phyloP scores from a whole-genome alignment of 2,329 filamentous ascomycete genomes.

The Ceratocystis cubensis region DNA sequence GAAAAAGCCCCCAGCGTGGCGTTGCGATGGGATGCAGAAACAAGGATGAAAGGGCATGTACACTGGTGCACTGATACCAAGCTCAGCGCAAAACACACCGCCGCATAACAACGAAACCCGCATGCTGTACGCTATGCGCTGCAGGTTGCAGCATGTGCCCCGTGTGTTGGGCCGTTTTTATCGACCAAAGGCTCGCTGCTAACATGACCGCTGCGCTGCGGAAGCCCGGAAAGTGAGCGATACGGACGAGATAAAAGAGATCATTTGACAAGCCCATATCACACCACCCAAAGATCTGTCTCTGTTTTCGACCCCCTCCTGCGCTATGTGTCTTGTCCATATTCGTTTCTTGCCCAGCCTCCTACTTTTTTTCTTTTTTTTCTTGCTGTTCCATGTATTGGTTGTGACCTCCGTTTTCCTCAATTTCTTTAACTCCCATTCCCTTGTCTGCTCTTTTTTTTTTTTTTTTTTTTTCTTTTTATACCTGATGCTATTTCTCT shows the following conservation, averaged over 20 bases:
- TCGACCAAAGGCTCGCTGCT: neutral
- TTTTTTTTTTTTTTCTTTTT: neutral
- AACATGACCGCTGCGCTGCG: neutral
- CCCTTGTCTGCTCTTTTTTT: neutral
- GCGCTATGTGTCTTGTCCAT: neutral
- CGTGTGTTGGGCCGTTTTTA: neutral
- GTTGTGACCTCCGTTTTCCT: neutral
- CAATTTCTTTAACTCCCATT: neutral
- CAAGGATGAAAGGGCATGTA: no score
- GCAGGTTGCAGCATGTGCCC: neutral
- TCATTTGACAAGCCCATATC: neutral
- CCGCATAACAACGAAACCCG: neutral
- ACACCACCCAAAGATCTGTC: neutral
- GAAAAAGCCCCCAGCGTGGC: neutral
- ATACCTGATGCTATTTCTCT: neutral
- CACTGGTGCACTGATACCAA: neutral
- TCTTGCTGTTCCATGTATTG: neutral
- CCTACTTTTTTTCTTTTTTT: neutral
- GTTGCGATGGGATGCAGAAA: no score
- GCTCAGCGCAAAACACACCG: neutral
- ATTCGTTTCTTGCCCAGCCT: neutral
- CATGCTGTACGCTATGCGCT: neutral
- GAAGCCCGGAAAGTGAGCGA: neutral
- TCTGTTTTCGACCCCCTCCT: neutral
- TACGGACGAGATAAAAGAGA: neutral